Evolutionary conservation across 2,329 filamentous ascomycete species (phyloP).

Genomic region (Diaporthe batatas): DNA sequence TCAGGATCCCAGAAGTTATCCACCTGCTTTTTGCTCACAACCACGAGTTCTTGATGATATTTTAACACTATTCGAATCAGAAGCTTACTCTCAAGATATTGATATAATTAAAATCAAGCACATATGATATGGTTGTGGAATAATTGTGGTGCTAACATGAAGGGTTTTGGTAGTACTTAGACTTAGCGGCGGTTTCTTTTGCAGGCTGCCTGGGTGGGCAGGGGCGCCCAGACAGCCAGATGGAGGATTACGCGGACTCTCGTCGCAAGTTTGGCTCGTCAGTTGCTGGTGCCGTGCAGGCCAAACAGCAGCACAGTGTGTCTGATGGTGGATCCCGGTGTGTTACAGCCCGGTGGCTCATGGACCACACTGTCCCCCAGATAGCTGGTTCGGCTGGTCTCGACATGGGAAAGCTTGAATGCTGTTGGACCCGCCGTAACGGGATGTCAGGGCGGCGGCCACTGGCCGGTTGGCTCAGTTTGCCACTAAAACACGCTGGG

Average conservation of each 20-base stretch:
- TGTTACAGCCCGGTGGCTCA: too few relatives aligned
- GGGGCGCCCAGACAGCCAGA: slow-evolving; percentile 24
- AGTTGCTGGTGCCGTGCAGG: neutral
- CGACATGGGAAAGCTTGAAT: slow-evolving; percentile 21
- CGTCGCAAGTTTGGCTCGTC: slow-evolving; percentile 16
- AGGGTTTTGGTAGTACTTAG: too few relatives aligned
- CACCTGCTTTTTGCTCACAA: too few relatives aligned
- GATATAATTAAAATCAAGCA: too few relatives aligned
- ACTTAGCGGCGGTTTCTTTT: too few relatives aligned
- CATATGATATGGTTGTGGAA: too few relatives aligned
- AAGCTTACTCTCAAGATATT: too few relatives aligned
- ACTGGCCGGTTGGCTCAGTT: slow-evolving; percentile 9
- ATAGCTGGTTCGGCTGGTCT: slow-evolving; percentile 13
- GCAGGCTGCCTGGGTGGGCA: too few relatives aligned
- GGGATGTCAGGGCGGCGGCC: neutral
- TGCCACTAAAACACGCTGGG: slow-evolving; percentile 27
- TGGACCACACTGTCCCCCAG: slow-evolving; percentile 1
- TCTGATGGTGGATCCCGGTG: accelerated
- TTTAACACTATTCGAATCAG: too few relatives aligned
- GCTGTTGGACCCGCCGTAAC: slow-evolving; percentile 14
- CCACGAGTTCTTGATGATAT: too few relatives aligned
- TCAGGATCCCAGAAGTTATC: too few relatives aligned
- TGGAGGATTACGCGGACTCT: slow-evolving; percentile 26
- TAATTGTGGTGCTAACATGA: too few relatives aligned
- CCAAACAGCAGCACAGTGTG: slow-evolving; percentile 17